Evolutionary conservation across 148 eudicot genomes (phyloP), one percentile per base, ranked within the genome.

Genomic region (Pouteria glomerata): DNA sequence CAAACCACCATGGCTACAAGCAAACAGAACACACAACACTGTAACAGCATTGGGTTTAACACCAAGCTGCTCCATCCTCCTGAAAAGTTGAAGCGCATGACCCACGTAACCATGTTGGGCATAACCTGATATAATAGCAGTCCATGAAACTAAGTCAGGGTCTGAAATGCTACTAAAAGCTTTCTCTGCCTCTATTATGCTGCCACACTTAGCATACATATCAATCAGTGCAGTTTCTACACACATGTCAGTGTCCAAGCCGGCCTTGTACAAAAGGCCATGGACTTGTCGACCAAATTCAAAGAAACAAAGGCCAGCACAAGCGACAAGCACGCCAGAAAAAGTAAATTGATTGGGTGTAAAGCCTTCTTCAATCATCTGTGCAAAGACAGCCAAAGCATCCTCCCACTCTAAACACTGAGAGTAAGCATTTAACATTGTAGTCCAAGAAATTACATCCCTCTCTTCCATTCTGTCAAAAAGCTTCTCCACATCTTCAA

Each of bases 1-100:
- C 60, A 79, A 59, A 48, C 78, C 82, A 8, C 71, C 72, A 70
- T 79, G 74, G 57, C 82, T 79, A 51, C 82, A 79, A 44, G 82
- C 76, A 55, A 63, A 78, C 19, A 73, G 61, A 62, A 73, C 74
- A 63, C 77, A 78, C 33, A 73, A 35, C 8, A 73, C 55, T 21
- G 77, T 68, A 33, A 73, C 57, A 61, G 64, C 56, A 62, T 33
- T 78, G 27, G 77, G 51, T 55, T 61, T 63, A 52, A 78, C 53
- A 53, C 45, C n/a, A 42, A 68, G 19, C 37, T 52, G 35, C 69
- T 61, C 77, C 77, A 68, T 78, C 51, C 33, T 73, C 34, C 4
- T 68, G 73, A 73, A 78, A 21, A 73, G 69, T 12, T 58, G 39
- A 68, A 78, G 77, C 7, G 73, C 77, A 31, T 62, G 8, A 31